Conservation (phyloP, 495 filamentous ascomycete genomes). For the Penicillium angulare region DNA sequence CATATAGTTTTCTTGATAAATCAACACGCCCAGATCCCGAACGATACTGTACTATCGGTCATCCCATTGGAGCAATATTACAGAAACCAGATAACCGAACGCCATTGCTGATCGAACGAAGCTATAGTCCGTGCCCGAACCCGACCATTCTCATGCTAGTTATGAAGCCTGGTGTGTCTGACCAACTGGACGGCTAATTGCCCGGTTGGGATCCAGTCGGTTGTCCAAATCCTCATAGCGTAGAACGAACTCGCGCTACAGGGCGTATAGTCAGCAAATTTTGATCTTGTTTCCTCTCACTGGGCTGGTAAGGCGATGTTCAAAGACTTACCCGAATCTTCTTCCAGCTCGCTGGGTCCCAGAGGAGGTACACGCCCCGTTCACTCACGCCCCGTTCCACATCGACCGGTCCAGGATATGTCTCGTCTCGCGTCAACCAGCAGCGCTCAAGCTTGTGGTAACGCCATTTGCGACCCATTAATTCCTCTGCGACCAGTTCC, state of each 20-base stretch:
- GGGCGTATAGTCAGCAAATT: slow-evolving; percentile 2
- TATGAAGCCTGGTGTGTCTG: slow-evolving; percentile 45
- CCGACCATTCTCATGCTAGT: slow-evolving; percentile 12
- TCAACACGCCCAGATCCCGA: slow-evolving; percentile 25
- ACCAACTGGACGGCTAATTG: slow-evolving; percentile 30
- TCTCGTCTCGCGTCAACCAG: slow-evolving; percentile 88
- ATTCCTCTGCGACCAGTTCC: slow-evolving; percentile 76
- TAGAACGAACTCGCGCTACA: slow-evolving; percentile 73
- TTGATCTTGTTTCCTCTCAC: not conserved
- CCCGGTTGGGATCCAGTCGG: slow-evolving; percentile 43
- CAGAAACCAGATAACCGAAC: slow-evolving; percentile 37
- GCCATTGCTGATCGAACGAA: slow-evolving; percentile 32
- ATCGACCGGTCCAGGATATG: slow-evolving; percentile 63
- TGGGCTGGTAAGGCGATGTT: not conserved
- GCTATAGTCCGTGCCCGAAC: slow-evolving; percentile 4
- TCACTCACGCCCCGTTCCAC: slow-evolving; percentile 64
- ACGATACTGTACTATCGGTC: slow-evolving; percentile 26
- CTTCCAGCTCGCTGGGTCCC: slow-evolving; percentile 81
- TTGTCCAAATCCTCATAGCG: slow-evolving; percentile 76
- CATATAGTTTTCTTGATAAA: slow-evolving; percentile 29
- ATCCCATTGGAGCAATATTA: slow-evolving; percentile 26
- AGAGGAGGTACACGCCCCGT: slow-evolving; percentile 84
- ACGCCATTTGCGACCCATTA: slow-evolving; percentile 84
- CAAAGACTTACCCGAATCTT: slow-evolving; percentile 70
- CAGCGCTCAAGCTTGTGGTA: slow-evolving; percentile 87